Percentiles rank a stretch among this genome's conserved stretches.
Conservation (phyloP, 2,329 filamentous ascomycete genomes). For the Epichloe gansuensis region DNA sequence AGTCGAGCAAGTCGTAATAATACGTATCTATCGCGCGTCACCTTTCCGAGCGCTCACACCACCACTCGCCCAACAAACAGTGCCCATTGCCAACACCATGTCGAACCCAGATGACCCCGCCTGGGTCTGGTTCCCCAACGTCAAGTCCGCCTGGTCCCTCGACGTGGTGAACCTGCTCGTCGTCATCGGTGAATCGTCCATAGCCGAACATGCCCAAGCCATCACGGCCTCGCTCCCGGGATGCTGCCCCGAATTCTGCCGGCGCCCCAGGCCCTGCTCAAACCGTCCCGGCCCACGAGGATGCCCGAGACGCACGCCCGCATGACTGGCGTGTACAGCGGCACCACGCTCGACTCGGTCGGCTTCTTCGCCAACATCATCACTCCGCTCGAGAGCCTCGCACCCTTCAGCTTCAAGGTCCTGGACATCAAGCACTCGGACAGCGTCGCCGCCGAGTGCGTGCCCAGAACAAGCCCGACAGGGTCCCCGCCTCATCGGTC, state of each 20-base stretch:
- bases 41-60: too few species aligned
- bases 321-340: slow-evolving; percentile 47
- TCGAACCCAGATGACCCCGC: slow-evolving; percentile 13
- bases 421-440: slow-evolving; percentile 35
- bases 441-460: not conserved
- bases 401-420: slow-evolving; percentile 35
- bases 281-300: slow-evolving; percentile 39
- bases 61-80: too few species aligned
- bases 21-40: too few species aligned
- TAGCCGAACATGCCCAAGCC: slow-evolving; percentile 44
- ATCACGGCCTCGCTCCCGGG: slow-evolving; percentile 45
- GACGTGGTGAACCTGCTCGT: slow-evolving; percentile 52
- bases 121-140: slow-evolving; percentile 33
- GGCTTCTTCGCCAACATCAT: slow-evolving; percentile 53
- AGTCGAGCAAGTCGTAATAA: too few species aligned
- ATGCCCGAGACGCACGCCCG: slow-evolving; percentile 43
- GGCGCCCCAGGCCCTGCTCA: slow-evolving; percentile 50
- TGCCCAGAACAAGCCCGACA: not conserved
- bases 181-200: slow-evolving; percentile 48
- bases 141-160: slow-evolving; percentile 37
- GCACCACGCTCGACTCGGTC: slow-evolving; percentile 39
- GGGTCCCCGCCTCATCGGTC: not conserved
- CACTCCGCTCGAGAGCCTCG: slow-evolving; percentile 38
- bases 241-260: slow-evolving; percentile 48
- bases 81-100: slow-evolving; percentile 9